Evolutionary conservation across 441 rosid genomes (phyloP).

Genomic region (Viola pubescens): DNA sequence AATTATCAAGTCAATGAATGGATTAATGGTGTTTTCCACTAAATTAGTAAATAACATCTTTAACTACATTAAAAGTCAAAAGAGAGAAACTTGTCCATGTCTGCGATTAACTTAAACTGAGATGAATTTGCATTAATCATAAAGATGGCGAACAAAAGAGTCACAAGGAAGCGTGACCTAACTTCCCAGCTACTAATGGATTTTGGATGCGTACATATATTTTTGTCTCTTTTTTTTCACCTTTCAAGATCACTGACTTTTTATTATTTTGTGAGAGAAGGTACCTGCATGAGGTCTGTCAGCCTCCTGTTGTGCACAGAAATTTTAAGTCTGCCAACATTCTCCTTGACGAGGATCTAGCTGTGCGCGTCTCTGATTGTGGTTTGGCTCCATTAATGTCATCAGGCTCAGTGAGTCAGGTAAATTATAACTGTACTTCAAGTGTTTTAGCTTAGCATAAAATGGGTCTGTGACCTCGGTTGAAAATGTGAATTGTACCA

Average conservation of each 20-base stretch:
- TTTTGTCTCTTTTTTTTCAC: not conserved
- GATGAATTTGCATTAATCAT: too few relatives aligned
- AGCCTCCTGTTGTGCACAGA: slow-evolving; percentile 80
- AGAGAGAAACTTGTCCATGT: too few relatives aligned
- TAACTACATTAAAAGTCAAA: too few relatives aligned
- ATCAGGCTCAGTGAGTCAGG: slow-evolving; percentile 89
- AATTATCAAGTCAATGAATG: too few relatives aligned
- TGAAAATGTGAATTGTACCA: slow-evolving; percentile 4
- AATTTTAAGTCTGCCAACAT: slow-evolving; percentile 80
- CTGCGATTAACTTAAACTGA: too few relatives aligned
- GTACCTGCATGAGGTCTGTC: slow-evolving; percentile 92
- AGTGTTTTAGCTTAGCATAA: slow-evolving; percentile 7
- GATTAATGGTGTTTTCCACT: too few relatives aligned
- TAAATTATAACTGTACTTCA: slow-evolving; percentile 21
- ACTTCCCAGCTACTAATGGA: too few relatives aligned
- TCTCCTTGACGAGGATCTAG: slow-evolving; percentile 78
- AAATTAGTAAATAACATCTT: too few relatives aligned
- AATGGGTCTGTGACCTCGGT: not conserved
- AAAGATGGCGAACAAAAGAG: too few relatives aligned
- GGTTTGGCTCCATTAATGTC: slow-evolving; percentile 83
- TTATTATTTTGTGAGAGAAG: slow-evolving; percentile 30
- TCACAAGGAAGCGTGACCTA: too few relatives aligned
- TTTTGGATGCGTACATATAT: not conserved
- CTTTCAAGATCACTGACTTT: slow-evolving; percentile 14
- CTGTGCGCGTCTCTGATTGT: slow-evolving; percentile 72